Conservation (phyloP, 495 filamentous ascomycete species). For the Lophiostoma macrostomum region DNA sequence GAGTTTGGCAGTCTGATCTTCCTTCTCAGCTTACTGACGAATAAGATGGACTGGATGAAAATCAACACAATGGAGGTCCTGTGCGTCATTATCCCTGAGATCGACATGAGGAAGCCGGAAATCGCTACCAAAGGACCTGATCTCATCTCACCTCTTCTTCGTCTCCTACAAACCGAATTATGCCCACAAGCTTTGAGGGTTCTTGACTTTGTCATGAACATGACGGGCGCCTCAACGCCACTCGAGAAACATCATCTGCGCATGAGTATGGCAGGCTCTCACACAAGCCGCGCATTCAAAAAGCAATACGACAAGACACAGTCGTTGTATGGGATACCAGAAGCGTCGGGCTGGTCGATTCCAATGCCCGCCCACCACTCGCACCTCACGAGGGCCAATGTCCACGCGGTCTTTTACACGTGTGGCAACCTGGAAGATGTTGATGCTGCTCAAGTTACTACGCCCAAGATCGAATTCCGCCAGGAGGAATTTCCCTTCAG, state of each 20-base stretch:
- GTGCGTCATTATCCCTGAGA: slow-evolving; percentile 77
- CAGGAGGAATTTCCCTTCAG: slow-evolving; percentile 80
- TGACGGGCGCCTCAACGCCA: slow-evolving; percentile 70
- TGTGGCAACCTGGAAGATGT: slow-evolving; percentile 61
- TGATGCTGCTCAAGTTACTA: slow-evolving; percentile 59
- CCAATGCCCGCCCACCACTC: slow-evolving; percentile 89
- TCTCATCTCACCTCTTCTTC: slow-evolving; percentile 86
- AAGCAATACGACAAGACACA: slow-evolving; percentile 94
- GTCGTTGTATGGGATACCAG: slow-evolving; percentile 93
- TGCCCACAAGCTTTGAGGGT: slow-evolving; percentile 88
- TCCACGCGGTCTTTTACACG: slow-evolving; percentile 95
- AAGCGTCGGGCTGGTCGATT: slow-evolving; percentile 93
- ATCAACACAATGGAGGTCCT: slow-evolving; percentile 87
- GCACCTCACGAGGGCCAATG: slow-evolving; percentile 77
- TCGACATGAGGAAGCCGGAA: slow-evolving; percentile 89
- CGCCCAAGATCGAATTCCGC: slow-evolving; percentile 88
- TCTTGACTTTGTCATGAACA: slow-evolving; percentile 89
- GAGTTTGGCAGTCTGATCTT: slow-evolving; percentile 85
- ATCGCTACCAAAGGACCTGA: slow-evolving; percentile 91
- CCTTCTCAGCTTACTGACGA: slow-evolving; percentile 87
- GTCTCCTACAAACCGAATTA: slow-evolving; percentile 87
- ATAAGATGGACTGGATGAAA: slow-evolving; percentile 83
- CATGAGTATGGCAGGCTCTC: slow-evolving; percentile 90
- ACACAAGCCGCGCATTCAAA: slow-evolving; percentile 69
- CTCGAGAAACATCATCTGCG: slow-evolving; percentile 91